phyloP scores from a whole-genome alignment of 2,329 filamentous ascomycete genomes.

The Diaporthe ampelina region DNA sequence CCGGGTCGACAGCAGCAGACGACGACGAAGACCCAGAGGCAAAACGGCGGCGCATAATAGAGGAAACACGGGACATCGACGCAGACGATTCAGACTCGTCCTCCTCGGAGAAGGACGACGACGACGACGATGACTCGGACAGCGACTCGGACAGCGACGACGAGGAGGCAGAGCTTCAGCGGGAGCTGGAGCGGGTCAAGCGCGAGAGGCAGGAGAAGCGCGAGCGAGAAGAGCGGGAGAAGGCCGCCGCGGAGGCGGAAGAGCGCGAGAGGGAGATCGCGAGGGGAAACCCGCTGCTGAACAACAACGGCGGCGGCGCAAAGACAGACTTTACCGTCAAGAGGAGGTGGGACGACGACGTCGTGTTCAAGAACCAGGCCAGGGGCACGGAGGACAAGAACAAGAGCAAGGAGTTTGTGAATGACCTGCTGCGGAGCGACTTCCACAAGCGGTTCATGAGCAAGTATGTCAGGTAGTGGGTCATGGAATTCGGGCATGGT shows the following conservation, averaged over 20 bases:
- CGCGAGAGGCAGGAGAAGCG: slow-evolving; percentile 85
- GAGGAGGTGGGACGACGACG: slow-evolving; percentile 95
- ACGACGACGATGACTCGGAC: slow-evolving; percentile 64
- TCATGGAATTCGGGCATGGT: too few species aligned
- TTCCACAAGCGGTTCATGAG: slow-evolving; percentile 98
- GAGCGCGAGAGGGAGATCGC: slow-evolving; percentile 90
- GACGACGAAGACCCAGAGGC: slow-evolving; percentile 79
- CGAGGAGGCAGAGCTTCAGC: slow-evolving; percentile 88
- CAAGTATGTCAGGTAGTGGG: slow-evolving; percentile 70
- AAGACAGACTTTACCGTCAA: slow-evolving; percentile 91
- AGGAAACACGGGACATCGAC: slow-evolving; percentile 90
- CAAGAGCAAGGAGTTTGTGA: slow-evolving; percentile 94
- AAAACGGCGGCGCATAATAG: slow-evolving; percentile 88
- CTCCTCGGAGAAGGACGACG: slow-evolving; percentile 59
- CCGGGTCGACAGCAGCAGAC: slow-evolving; percentile 54
- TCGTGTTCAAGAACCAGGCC: slow-evolving; percentile 99
- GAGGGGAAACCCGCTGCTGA: slow-evolving; percentile 91
- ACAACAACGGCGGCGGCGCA: slow-evolving; percentile 53
- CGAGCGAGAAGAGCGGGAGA: slow-evolving; percentile 85
- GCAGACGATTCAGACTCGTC: slow-evolving; percentile 75
- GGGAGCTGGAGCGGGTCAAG: slow-evolving; percentile 95
- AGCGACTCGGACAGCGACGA: slow-evolving; percentile 80
- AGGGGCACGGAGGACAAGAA: slow-evolving; percentile 92
- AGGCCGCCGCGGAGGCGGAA: slow-evolving; percentile 84
- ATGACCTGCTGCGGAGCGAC: slow-evolving; percentile 92